phyloP scores from a whole-genome alignment of 2,329 filamentous ascomycete species.

The Claviceps sp. region DNA sequence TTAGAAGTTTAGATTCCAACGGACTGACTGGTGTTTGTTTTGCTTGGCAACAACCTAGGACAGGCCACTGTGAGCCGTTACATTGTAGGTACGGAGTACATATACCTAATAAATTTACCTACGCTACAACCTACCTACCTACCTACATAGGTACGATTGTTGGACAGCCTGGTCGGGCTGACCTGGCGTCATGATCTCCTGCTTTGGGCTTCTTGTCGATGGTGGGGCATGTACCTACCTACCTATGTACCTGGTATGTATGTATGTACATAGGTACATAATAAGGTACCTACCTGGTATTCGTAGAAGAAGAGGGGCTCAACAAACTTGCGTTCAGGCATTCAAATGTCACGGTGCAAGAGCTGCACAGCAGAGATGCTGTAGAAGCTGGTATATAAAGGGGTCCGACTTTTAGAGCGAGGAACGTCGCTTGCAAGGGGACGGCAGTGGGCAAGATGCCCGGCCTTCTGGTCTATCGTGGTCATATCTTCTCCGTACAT shows the following conservation, averaged over 20 bases:
- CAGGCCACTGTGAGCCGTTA: slow-evolving; percentile 4
- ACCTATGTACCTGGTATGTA: too few species aligned
- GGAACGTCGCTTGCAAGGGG: too few species aligned
- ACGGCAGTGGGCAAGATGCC: too few species aligned
- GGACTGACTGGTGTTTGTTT: not conserved
- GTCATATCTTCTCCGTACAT: not conserved
- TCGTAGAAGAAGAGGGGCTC: not conserved
- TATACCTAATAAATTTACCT: too few species aligned
- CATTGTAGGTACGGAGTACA: too few species aligned
- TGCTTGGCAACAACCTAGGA: not conserved
- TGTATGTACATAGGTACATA: not conserved
- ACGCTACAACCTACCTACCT: too few species aligned
- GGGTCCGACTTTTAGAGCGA: too few species aligned
- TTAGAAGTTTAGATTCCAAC: not conserved
- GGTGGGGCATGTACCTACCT: not conserved
- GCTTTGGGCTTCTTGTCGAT: not conserved
- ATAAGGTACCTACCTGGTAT: not conserved
- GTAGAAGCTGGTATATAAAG: too few species aligned
- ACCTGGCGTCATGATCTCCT: not conserved
- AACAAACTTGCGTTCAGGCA: not conserved
- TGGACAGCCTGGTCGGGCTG: slow-evolving; percentile 5
- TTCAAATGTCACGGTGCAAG: too few species aligned
- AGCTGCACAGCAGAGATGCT: too few species aligned
- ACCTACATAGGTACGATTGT: too few species aligned
- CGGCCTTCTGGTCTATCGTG: too few species aligned